Base-by-base conservation (phyloP, 2,329 filamentous ascomycete genomes). In the Colletotrichum karsti region DNA sequence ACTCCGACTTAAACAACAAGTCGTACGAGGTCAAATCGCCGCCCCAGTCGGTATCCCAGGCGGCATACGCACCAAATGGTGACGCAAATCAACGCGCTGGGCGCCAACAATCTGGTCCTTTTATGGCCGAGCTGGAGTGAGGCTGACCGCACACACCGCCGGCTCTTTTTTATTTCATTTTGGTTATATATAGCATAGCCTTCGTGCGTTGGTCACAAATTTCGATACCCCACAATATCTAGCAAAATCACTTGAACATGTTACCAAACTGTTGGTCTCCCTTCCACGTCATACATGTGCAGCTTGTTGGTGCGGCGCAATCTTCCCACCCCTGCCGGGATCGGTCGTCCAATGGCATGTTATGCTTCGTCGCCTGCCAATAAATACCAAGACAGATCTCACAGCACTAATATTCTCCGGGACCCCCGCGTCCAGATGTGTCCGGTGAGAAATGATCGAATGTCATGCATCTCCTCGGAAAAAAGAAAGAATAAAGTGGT, bases 91-190 rank as follows among this genome's bases (percentile, higher is more conserved):
- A 35, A 33, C 61, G 33, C 6, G 13, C 33, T 3, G 48, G 28
- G 20, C 51, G 26, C n/a, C 59, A 67, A 30, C 48, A 55, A 18
- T n/a, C n/a, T 15, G 61, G 53, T 26, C 60, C 53, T 6, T 59
- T 68, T 22, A 18, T 60, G 7, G 61, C 65, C 62, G 65, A 66
- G 55, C 33, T 66, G 61, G 61, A 66, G 24, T 68, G 44, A 64
- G 33, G 61, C 13, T 13, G 18, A 37, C 35, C 13, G n/a, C 46
- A n/a, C 9, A 15, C 20, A 26, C 12, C 18, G 58, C 33, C 44
- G 20, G 37, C 12, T n/a, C 3, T n/a, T 26, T 6, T 18, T 55
- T 20, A n/a, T 4, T 28, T 37, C 12, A 15, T 54, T n/a, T 37
- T 39, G 12, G 13, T 39, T 12, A 26, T 5, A 26, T 55, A 24